Evolutionary conservation across 495 filamentous ascomycete species (phyloP).

Genomic region (Aspergillus saccharolyticus): DNA sequence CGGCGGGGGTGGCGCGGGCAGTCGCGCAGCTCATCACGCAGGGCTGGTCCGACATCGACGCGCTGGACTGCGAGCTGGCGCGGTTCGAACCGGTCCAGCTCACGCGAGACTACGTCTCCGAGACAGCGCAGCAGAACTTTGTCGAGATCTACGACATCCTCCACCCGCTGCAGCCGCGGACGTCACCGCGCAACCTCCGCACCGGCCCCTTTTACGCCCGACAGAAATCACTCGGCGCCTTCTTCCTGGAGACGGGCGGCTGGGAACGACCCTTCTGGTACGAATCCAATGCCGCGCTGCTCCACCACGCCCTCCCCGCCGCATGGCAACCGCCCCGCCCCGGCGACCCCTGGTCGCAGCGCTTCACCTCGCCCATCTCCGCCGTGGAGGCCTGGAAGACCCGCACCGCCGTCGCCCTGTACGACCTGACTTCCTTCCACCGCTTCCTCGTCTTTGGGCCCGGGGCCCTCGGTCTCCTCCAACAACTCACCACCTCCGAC

Average conservation of each 20-base stretch:
- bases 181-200: constrained; percentile 44
- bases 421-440: constrained; percentile 49
- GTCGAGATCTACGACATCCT: constrained; percentile 50
- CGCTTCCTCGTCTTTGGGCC: constrained; percentile 45
- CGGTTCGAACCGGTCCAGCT: constrained; percentile 48
- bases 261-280: constrained; percentile 52
- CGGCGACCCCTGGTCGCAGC: constrained; percentile 43
- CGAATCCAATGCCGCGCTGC: constrained; percentile 38
- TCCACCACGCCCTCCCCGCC: constrained; percentile 36
- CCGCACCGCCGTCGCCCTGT: constrained; percentile 48
- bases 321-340: constrained; percentile 41
- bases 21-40: constrained; percentile 44
- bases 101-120: constrained; percentile 36
- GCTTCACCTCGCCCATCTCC: constrained; percentile 43
- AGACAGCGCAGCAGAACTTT: constrained; percentile 48
- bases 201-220: constrained; percentile 42
- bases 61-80: constrained; percentile 45
- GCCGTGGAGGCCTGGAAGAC: constrained; percentile 51
- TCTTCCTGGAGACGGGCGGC: constrained; percentile 43
- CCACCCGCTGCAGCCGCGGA: constrained; percentile 44
- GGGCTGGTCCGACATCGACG: constrained; percentile 40
- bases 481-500: constrained; percentile 41
- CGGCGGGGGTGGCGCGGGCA: constrained; percentile 48
- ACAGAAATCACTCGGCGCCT: constrained; percentile 43
- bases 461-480: constrained; percentile 39